phyloP scores from a whole-genome alignment of 306 rosid genomes.

The Dryas drummondii region DNA sequence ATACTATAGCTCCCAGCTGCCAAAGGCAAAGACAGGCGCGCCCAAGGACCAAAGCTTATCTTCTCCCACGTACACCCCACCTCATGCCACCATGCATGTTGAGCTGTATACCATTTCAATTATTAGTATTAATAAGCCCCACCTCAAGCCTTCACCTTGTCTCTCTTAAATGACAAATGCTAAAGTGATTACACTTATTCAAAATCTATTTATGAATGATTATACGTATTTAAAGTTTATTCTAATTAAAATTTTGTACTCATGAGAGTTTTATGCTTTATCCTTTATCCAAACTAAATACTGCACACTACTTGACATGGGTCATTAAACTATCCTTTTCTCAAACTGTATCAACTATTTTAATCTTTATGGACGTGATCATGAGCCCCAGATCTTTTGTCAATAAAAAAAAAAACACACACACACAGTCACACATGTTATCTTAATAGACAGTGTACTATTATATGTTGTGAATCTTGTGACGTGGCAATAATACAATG shows the following conservation, averaged over 20 bases:
- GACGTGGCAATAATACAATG: conserved; percentile 18
- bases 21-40: not conserved
- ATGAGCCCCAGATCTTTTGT: conserved; percentile 5
- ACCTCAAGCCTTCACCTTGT: not conserved
- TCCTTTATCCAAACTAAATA: no score
- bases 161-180: not conserved
- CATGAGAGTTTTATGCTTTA: not conserved
- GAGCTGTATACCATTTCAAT: conserved; percentile 15
- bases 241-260: not conserved
- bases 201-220: not conserved
- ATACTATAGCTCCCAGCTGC: not conserved
- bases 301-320: not conserved
- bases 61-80: not conserved
- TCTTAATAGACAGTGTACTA: not conserved
- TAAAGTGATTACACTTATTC: not conserved
- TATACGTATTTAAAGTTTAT: not conserved
- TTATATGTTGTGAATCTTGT: not conserved
- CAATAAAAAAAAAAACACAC: not conserved
- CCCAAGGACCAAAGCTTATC: conserved; percentile 14
- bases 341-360: not conserved
- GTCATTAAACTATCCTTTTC: not conserved
- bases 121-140: not conserved
- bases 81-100: conserved; percentile 5
- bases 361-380: not conserved
- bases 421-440: not conserved